A percentile compares a stretch with the other conserved stretches of the same genome.
phyloP scores from a whole-genome alignment of 768 basidiomycete species.

The Gloeopeniophorella convolvens region DNA sequence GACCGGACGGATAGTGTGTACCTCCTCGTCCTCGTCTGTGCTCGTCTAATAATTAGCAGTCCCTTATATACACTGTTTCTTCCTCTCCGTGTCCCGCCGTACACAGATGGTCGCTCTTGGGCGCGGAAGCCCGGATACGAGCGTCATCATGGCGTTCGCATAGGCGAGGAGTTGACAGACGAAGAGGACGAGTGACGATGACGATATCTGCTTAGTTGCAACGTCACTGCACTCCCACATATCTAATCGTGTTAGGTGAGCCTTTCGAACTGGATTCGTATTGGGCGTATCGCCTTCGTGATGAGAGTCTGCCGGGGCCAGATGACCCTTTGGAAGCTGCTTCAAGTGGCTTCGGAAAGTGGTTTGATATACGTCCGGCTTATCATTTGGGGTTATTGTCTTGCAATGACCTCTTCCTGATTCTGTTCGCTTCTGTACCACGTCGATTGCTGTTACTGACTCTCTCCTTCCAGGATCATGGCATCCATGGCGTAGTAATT shows the following conservation, averaged over 20 bases:
- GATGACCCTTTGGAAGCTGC: conserved; percentile 57
- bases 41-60: conserved; percentile 34
- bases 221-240: background rate
- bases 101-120: conserved; percentile 82
- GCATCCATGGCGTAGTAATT: too few species aligned
- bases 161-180: conserved; percentile 85
- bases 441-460: background rate
- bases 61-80: conserved; percentile 73
- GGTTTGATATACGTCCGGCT: conserved; percentile 59
- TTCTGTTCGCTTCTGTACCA: background rate
- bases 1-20: conserved; percentile 73
- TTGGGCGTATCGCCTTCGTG: conserved; percentile 26
- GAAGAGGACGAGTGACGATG: conserved; percentile 42
- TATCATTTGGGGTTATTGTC: conserved; percentile 11
- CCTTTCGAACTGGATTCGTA: conserved; percentile 15
- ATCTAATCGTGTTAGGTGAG: conserved; percentile 2
- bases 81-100: conserved; percentile 73
- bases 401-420: conserved; percentile 3
- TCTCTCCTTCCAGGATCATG: background rate
- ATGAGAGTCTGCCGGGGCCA: conserved; percentile 82
- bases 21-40: background rate
- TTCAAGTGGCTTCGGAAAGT: conserved; percentile 29
- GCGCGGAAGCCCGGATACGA: conserved; percentile 60
- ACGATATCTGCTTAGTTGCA: background rate
- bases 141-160: conserved; percentile 53